A percentile compares a stretch with the other conserved stretches of the same genome.
Conservation (phyloP, 305 asterid genomes). For the Solanum aculeatissimum region DNA sequence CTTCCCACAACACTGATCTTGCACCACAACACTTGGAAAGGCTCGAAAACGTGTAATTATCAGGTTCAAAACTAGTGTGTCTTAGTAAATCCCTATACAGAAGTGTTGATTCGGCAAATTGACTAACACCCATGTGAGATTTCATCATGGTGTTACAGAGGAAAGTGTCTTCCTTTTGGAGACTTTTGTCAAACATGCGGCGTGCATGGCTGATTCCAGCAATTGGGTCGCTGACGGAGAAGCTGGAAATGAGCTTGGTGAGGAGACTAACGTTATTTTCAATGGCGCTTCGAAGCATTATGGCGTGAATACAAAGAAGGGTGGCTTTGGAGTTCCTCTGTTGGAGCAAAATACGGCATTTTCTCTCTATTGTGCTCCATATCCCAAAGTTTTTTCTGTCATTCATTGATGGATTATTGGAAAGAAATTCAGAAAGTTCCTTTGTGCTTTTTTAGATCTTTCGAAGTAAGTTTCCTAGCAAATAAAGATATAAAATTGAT, state of each 20-base stretch:
- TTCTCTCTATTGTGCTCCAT: conserved; percentile 57
- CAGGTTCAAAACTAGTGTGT: conserved; percentile 41
- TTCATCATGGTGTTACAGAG: conserved; percentile 83
- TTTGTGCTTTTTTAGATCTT: not conserved
- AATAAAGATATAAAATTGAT: not conserved
- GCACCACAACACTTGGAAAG: conserved; percentile 69
- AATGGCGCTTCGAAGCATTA: conserved; percentile 53
- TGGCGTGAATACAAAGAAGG: conserved; percentile 66
- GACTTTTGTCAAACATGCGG: conserved; percentile 47
- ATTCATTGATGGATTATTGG: conserved; percentile 10
- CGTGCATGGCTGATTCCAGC: conserved; percentile 52
- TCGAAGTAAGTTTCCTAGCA: not conserved
- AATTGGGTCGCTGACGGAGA: conserved; percentile 29
- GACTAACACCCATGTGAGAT: conserved; percentile 46
- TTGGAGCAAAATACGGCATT: conserved; percentile 61
- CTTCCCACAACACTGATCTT: conserved; percentile 32
- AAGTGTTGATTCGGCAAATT: conserved; percentile 24
- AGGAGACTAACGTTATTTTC: conserved; percentile 53
- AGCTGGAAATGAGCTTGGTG: conserved; percentile 49
- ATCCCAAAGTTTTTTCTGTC: conserved; percentile 15
- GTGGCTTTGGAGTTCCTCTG: conserved; percentile 28
- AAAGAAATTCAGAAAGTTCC: too few relatives aligned
- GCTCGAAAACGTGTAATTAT: conserved; percentile 65
- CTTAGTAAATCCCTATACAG: conserved; percentile 41
- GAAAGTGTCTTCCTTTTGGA: conserved; percentile 35